Evolutionary conservation across 257 asterid species (phyloP).

Genomic region (Gardenia jasminoides): DNA sequence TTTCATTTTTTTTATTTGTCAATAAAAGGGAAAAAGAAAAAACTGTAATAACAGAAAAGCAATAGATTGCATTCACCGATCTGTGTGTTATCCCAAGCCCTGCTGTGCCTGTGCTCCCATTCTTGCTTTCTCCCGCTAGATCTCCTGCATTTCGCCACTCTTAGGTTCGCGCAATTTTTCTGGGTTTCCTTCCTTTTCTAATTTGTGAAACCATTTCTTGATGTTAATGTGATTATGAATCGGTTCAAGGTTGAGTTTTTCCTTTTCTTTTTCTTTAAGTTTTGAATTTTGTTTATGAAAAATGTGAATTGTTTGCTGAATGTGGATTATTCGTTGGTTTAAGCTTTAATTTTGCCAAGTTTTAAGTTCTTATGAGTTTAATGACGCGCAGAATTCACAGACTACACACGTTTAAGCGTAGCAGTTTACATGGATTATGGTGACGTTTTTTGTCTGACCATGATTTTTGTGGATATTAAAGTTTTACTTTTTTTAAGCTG

Average conservation of each 20-base stretch:
- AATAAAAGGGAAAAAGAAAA: no score
- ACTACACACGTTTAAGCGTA: not conserved
- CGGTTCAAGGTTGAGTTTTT: not conserved
- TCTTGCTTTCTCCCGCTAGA: conserved; percentile 21
- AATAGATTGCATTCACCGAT: conserved; percentile 5
- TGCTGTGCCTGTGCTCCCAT: not conserved
- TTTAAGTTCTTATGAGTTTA: not conserved
- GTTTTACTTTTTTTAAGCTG: not conserved
- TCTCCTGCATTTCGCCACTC: conserved; percentile 25
- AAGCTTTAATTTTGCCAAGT: not conserved
- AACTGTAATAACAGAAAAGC: conserved; percentile 1
- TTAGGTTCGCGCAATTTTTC: conserved; percentile 25
- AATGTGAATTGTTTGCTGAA: not conserved
- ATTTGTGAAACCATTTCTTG: conserved; percentile 1
- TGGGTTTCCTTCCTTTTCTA: conserved; percentile 7
- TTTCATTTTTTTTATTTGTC: no score
- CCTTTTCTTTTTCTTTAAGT: not conserved
- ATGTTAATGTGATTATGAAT: no score
- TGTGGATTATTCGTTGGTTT: not conserved
- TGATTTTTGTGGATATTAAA: not conserved
- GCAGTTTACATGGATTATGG: not conserved
- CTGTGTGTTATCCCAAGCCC: not conserved
- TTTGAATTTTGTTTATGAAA: not conserved
- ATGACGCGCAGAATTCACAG: not conserved
- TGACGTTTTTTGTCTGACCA: not conserved